These are phyloP conservation scores for Begonia peltatifolia DNA, from an alignment of 306 rosid species.

Conservation along the genomic window DNA sequence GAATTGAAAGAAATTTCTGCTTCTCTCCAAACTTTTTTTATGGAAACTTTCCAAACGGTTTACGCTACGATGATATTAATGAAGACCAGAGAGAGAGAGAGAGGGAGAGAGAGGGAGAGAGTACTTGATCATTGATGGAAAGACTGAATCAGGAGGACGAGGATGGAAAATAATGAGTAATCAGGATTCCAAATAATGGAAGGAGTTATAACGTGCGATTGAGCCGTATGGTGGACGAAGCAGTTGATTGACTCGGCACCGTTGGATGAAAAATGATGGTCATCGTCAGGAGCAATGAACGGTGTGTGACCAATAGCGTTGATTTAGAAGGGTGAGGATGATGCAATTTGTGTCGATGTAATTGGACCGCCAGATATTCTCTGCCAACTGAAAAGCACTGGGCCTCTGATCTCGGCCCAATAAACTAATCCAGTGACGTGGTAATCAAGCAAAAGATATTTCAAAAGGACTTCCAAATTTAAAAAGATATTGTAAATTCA, in stretches of 20 bases:
- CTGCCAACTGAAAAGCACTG: too few species aligned
- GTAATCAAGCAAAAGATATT: too few species aligned
- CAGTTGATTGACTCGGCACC: background rate
- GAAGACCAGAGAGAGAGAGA: conserved; percentile 3
- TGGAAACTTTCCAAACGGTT: conserved; percentile 5
- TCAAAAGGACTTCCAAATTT: too few species aligned
- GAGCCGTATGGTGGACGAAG: background rate
- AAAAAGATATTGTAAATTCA: too few species aligned
- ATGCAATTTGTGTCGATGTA: too few species aligned
- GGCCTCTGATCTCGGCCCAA: too few species aligned
- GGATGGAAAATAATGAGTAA: conserved; percentile 1
- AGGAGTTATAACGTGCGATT: background rate
- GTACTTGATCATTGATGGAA: background rate
- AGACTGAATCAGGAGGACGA: conserved; percentile 8
- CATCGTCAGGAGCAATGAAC: too few species aligned
- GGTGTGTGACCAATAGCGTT: too few species aligned
- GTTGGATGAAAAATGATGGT: background rate
- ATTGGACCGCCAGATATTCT: too few species aligned
- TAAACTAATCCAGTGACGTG: too few species aligned
- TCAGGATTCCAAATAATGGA: background rate
- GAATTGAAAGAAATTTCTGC: background rate
- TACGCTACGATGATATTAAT: conserved; percentile 8
- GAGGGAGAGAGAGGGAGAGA: background rate
- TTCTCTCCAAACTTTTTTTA: background rate
- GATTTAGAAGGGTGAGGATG: too few species aligned